Conservation (phyloP, 2,329 filamentous ascomycete genomes). For the Penicillium sp. region DNA sequence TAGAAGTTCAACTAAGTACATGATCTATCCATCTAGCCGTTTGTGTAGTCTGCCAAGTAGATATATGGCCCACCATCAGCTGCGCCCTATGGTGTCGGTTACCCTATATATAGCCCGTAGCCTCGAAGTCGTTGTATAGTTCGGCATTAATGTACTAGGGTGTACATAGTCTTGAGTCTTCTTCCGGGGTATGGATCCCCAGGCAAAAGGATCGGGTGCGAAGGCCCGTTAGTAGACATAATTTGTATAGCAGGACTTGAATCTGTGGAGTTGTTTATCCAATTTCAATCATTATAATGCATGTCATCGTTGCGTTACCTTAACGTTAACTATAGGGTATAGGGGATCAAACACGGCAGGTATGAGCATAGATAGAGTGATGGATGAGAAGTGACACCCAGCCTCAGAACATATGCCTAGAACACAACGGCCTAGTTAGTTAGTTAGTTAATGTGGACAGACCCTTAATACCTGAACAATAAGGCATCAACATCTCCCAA, state of each 20-base stretch:
- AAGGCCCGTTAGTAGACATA: too few relatives aligned
- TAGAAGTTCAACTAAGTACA: slow-evolving; percentile 15
- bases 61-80: neutral
- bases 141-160: too few relatives aligned
- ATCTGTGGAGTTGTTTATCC: neutral
- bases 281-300: neutral
- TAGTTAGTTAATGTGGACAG: neutral
- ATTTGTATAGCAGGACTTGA: neutral
- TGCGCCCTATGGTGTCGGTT: too few relatives aligned
- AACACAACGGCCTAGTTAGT: neutral
- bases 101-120: too few relatives aligned
- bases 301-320: too few relatives aligned
- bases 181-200: neutral
- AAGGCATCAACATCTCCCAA: neutral
- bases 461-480: neutral
- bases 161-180: neutral
- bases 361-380: too few relatives aligned
- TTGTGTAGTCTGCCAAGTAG: neutral
- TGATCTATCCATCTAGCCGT: slow-evolving; percentile 3
- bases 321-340: too few relatives aligned
- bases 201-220: neutral
- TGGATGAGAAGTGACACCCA: neutral
- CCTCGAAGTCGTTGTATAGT: neutral
- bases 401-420: neutral
- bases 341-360: neutral